Base-by-base conservation (phyloP, 2,329 filamentous ascomycete species). In the Ramularia collo-cygni region DNA sequence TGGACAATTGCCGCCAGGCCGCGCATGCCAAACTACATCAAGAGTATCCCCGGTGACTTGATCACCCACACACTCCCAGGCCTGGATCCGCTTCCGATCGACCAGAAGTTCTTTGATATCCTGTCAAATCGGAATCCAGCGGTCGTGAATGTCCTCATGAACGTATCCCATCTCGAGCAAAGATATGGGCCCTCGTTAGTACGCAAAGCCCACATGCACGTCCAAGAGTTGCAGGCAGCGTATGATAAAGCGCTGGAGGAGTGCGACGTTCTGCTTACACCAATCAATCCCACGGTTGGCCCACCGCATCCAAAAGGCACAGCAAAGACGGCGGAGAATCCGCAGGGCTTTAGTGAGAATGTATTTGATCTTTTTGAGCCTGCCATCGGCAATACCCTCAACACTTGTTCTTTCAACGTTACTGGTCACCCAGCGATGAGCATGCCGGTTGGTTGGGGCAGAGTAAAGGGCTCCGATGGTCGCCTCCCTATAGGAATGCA, bases 401-500 rank as follows among this genome's bases (percentile, higher is more conserved):
- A 63, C 40, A 63, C 70, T 0, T 63, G 61, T 21, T 63, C 65
- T 3, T 74, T 74, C 50, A 73, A 75, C 56, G 52, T 68, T 4
- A 72, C 70, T 1, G 71, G 70, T 0, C 70, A 75, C 56, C 70
- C 70, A 3, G 71, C 63, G 0, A 52, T 75, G 53, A 65, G 59
- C 27, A 67, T 75, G 42, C 71, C 71, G 55, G 68, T 57, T 3
- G 58, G 61, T 4, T 60, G 55, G 56, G 54, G 51, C 3, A 45
- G 35, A 30, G 47, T 50, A n/a, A 48, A 50, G 26, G 52, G 50
- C 14, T 51, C 46, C 2, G 41, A 46, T 9, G 56, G 47, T 2
- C 59, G 51, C 46, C 39, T 64, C 43, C 60, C 61, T 3, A 53
- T 63, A 8, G 60, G 56, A 2, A 61, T 65, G 60, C 60, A 64